phyloP scores from a whole-genome alignment of 2,329 filamentous ascomycete genomes.

The Xylariaceae sp. region DNA sequence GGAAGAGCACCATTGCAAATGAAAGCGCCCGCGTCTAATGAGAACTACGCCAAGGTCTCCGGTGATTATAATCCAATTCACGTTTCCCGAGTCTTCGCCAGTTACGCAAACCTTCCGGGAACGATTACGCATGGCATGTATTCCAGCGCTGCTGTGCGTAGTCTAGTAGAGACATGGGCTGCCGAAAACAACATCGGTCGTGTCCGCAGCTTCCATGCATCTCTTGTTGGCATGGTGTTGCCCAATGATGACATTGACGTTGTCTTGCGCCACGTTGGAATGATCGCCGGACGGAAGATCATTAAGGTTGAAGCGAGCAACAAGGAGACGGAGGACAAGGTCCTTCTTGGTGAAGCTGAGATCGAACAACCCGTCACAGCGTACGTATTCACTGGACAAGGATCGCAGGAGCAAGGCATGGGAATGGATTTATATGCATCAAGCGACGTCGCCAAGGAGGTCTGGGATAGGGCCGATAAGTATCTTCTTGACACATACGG shows the following conservation, averaged over 20 bases:
- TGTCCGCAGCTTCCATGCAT: conserved; percentile 95
- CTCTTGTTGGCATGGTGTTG: conserved; percentile 96
- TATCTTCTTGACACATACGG: conserved; percentile 99
- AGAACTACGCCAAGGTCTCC: conserved; percentile 95
- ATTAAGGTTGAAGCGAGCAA: conserved; percentile 98
- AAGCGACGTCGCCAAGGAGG: conserved; percentile 90
- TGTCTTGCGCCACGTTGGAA: conserved; percentile 92
- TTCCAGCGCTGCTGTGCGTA: conserved; percentile 92
- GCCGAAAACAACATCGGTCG: conserved; percentile 98
- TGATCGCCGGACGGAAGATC: conserved; percentile 98
- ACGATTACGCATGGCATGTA: conserved; percentile 99
- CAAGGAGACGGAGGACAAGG: conserved; percentile 93
- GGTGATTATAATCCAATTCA: conserved; percentile 99
- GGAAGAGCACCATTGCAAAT: conserved; percentile 86
- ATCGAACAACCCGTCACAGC: conserved; percentile 95
- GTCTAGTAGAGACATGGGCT: conserved; percentile 96
- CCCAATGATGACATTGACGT: conserved; percentile 95
- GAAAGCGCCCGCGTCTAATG: conserved; percentile 91
- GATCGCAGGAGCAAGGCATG: conserved; percentile 98
- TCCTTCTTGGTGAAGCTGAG: conserved; percentile 90
- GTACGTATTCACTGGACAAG: conserved; percentile 97
- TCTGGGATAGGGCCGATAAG: conserved; percentile 96
- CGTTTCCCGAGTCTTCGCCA: conserved; percentile 93
- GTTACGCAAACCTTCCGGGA: conserved; percentile 90
- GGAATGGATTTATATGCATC: conserved; percentile 97